phyloP scores from a whole-genome alignment of 306 rosid genomes.

The Gynostemma pentaphyllum region DNA sequence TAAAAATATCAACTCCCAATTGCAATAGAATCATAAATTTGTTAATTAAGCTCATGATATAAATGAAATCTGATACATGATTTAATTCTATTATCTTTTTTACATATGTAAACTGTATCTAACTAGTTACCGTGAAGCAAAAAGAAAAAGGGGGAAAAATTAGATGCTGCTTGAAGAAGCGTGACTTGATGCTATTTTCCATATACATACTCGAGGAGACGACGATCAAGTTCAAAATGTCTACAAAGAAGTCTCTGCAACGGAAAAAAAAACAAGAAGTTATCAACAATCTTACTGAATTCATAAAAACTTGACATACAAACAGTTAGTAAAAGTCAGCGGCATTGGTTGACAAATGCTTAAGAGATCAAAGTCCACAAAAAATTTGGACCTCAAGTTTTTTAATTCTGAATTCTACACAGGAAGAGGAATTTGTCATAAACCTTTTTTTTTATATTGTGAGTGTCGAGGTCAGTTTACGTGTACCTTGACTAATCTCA shows the following conservation, averaged over 20 bases:
- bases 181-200: conserved; percentile 34
- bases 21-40: background rate
- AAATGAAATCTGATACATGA: background rate
- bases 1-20: background rate
- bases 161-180: background rate
- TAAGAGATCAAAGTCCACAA: background rate
- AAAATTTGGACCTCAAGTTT: background rate
- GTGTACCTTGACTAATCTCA: too few species aligned
- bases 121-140: background rate
- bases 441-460: too few species aligned
- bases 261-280: conserved; percentile 8
- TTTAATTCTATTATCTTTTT: background rate
- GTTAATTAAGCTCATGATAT: background rate
- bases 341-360: background rate
- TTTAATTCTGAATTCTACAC: too few species aligned
- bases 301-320: background rate
- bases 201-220: conserved; percentile 63
- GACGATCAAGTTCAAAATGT: conserved; percentile 75
- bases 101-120: background rate
- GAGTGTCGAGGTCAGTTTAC: too few species aligned
- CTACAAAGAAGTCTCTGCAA: conserved; percentile 63
- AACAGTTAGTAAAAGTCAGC: background rate
- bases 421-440: too few species aligned
- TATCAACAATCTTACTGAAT: background rate
- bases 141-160: background rate